These are phyloP conservation scores for Austroboletus rostrupii DNA, from an alignment of 1,284 basidiomycete species.

Conservation along the genomic window DNA sequence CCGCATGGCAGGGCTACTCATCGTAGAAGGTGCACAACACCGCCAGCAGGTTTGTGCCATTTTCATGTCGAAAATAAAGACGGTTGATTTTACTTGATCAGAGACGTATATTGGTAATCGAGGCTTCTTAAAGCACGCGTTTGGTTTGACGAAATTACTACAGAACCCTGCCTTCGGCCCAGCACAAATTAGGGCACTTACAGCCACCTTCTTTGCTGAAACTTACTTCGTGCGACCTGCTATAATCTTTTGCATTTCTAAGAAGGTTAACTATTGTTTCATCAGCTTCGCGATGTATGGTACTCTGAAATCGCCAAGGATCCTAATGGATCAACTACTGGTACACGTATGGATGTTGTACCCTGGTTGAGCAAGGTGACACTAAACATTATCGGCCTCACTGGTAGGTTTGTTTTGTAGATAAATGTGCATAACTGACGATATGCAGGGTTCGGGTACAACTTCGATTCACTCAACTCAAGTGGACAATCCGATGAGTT, in stretches of 20 bases:
- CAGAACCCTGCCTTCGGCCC: background rate
- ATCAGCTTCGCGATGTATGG: constrained; percentile 48
- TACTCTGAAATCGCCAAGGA: constrained; percentile 28
- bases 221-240: constrained; percentile 38
- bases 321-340: constrained; percentile 9
- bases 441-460: constrained; percentile 57
- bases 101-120: constrained; percentile 10
- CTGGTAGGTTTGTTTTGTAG: constrained; percentile 37
- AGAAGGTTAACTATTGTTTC: background rate
- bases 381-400: constrained; percentile 66
- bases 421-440: background rate
- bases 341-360: constrained; percentile 43
- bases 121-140: background rate
- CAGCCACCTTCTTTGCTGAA: constrained; percentile 50
- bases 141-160: background rate
- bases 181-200: background rate
- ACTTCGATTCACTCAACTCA: constrained; percentile 27
- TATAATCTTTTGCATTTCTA: background rate
- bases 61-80: background rate
- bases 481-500: background rate
- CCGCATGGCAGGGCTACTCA: constrained; percentile 10
- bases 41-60: constrained; percentile 23
- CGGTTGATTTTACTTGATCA: constrained; percentile 5
- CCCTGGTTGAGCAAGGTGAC: constrained; percentile 55
- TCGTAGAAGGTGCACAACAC: constrained; percentile 20